A percentile compares a stretch with the other conserved stretches of the same genome.
Conservation (phyloP, 805 yeast genomes). For the Candida chilensis region DNA sequence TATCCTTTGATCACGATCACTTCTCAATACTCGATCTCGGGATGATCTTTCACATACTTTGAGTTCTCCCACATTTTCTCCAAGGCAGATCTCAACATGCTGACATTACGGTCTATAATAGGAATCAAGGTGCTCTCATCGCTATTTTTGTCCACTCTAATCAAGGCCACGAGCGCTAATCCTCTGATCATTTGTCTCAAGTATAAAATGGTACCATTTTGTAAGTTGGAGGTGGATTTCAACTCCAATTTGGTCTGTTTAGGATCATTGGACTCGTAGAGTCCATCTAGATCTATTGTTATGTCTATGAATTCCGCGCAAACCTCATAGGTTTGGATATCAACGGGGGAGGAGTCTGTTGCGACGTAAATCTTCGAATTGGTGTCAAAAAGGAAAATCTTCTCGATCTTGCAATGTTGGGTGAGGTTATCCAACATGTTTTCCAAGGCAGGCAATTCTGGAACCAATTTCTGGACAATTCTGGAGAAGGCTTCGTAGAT, state of each 20-base stretch:
- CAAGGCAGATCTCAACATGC: constrained; percentile 66
- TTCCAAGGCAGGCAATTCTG: constrained; percentile 82
- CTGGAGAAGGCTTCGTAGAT: constrained; percentile 93
- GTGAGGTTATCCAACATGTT: constrained; percentile 83
- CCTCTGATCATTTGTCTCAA: constrained; percentile 91
- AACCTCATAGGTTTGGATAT: constrained; percentile 89
- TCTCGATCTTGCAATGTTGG: constrained; percentile 84
- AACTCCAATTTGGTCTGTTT: constrained; percentile 13
- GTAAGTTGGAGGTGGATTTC: constrained; percentile 65
- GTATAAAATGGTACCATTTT: constrained; percentile 78
- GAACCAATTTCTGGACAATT: constrained; percentile 84
- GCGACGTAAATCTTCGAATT: constrained; percentile 92
- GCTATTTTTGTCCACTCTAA: constrained; percentile 51
- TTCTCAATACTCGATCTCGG: too few relatives aligned
- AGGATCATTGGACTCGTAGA: constrained; percentile 30
- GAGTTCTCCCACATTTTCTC: constrained; percentile 61
- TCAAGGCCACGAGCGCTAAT: constrained; percentile 80
- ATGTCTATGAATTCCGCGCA: constrained; percentile 97
- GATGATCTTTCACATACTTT: too few relatives aligned
- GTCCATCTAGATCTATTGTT: constrained; percentile 76
- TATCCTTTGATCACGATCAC: too few relatives aligned
- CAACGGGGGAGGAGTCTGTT: constrained; percentile 93
- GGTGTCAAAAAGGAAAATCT: constrained; percentile 86
- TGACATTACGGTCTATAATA: constrained; percentile 83
- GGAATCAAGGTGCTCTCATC: constrained; percentile 37